Evolutionary conservation across 2,329 filamentous ascomycete genomes (phyloP).

Genomic region (Beauveria sp.): DNA sequence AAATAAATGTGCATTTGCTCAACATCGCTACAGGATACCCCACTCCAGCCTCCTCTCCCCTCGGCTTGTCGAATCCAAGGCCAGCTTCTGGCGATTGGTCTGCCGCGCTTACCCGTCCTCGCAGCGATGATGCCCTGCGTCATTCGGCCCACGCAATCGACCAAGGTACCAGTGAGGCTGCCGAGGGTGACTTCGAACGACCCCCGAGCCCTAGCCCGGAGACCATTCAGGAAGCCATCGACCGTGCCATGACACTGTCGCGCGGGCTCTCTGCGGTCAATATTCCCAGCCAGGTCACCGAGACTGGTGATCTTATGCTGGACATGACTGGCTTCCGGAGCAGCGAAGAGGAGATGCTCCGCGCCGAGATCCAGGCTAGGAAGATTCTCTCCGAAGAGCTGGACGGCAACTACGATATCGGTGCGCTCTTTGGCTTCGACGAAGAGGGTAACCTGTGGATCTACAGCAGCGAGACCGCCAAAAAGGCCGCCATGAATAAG

Average conservation of each 20-base stretch:
- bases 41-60: conserved; percentile 40
- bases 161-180: conserved; percentile 28
- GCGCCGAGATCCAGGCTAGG: conserved; percentile 86
- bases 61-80: conserved; percentile 35
- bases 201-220: conserved; percentile 73
- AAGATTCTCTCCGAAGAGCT: conserved; percentile 90
- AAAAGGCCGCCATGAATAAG: conserved; percentile 72
- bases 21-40: conserved; percentile 32
- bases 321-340: conserved; percentile 98
- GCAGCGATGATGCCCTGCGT: conserved; percentile 49
- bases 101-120: conserved; percentile 33
- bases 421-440: conserved; percentile 88
- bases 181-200: conserved; percentile 43
- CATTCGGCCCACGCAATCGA: conserved; percentile 33
- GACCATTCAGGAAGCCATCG: conserved; percentile 65
- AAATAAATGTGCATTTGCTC: conserved; percentile 8
- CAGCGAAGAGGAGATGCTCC: conserved; percentile 83
- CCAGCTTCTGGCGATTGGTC: conserved; percentile 46
- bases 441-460: conserved; percentile 98
- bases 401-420: conserved; percentile 93
- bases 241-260: conserved; percentile 76
- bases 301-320: conserved; percentile 89
- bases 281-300: conserved; percentile 87
- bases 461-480: conserved; percentile 95
- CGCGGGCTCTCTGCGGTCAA: conserved; percentile 83